Evolutionary conservation across 371 early-diverging fungal genomes (phyloP), one percentile per base, ranked within the genome.

Genomic region (Apophysomyces variabilis): DNA sequence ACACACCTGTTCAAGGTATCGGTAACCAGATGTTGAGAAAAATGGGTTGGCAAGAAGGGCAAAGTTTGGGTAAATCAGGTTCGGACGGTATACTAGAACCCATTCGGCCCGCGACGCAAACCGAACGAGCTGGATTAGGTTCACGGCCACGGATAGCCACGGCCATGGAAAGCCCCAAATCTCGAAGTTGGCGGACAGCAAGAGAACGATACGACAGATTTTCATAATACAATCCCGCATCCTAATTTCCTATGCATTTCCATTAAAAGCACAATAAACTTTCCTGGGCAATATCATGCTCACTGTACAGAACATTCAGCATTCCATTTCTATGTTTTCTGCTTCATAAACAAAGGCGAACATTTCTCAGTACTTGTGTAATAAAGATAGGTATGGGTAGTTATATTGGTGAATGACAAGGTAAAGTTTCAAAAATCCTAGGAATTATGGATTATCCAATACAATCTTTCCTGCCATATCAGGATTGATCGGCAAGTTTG

Each of bases 31-130:
- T 83, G 65, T 43, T 83, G 14, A 71, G 66, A 21, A 77, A 75
- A 38, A 65, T 83, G 69, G 83, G 83, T 4, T 83, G 83, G 83
- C 66, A 75, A 61, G 71, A 72, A 56, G 83, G 83, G 7, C 72
- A 76, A 61, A 71, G 78, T 9, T 57, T 83, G 32, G 83, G 83
- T 7, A 68, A 63, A 58, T 41, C 62, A 44, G 71, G 71, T 13
- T 58, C 62, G 4, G 57, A 66, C 6, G 79, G 79, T 38, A 71
- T 78, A n/a, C 32, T 67, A 11, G 74, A 69, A 57, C 76, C 76
- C 5, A 68, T 78, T 11, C 39, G 38, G 26, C 68, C 70, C 9
- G 26, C 41, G 11, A 57, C 58, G 5, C 70, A 68, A 47, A 44
- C 43, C 0, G 38, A 58, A 58, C 62, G 63, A 46, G 38, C 68